Evolutionary conservation across 495 filamentous ascomycete species (phyloP), one percentile per base, ranked within the genome.

Genomic region (Daldinia loculata): DNA sequence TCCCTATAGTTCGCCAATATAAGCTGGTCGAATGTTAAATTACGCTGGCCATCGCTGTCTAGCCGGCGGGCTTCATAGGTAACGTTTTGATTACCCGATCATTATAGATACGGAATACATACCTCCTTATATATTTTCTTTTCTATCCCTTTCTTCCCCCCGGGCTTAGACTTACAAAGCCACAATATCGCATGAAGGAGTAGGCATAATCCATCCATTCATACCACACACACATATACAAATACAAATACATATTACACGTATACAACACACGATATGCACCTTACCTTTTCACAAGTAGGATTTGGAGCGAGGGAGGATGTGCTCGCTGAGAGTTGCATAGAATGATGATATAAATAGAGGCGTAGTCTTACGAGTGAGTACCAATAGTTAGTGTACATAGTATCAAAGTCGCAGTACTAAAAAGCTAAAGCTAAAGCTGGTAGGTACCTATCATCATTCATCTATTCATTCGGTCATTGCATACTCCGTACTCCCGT

Each of bases 401-500:
- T 32, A 32, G 11, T 27, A 52, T 24, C 22, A 26, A 27, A 26
- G 26, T 29, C 24, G 9, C 11, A 26, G 19, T 52, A 29, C 50
- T 39, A 56, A 43, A 43, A 43, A 22, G 26, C 68, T 11, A 6
- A 19, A 22, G 27, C 68, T 12, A 50, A 59, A 63, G 52, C 57
- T 57, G 63, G 58, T 67, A n/a, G n/a, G n/a, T n/a, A n/a, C n/a
- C n/a, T n/a, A 67, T 56, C 45, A 71, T 67, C 56, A 56, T 62
- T 61, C 68, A 62, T 58, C 27, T 14, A 17, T 53, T n/a, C 50
- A 53, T 53, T 53, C 50, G 50, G 24, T 12, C 56, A 60, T 41
- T 45, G 55, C 61, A 70, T 64, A 70, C 67, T 61, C 68, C 48
- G 61, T 70, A 41, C 59, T 62, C 66, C 64, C 63, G 64, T 72